These are phyloP conservation scores for Elongisporangium senticosum DNA, from an alignment of 352 stramenopile species.

Conservation along the genomic window DNA sequence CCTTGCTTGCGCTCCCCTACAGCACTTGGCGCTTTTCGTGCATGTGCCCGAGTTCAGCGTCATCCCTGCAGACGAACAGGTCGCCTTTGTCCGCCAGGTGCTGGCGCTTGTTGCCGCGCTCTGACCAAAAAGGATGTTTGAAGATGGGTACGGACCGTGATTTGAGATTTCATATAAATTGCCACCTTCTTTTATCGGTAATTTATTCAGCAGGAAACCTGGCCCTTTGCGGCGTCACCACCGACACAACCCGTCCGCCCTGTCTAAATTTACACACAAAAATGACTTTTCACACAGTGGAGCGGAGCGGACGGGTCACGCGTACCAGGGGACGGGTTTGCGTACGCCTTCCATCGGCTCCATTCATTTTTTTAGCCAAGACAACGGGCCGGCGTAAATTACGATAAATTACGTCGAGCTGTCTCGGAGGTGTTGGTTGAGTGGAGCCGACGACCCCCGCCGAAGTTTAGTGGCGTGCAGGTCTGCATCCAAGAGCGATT, in stretches of 20 bases:
- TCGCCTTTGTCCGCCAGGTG: constrained; percentile 53
- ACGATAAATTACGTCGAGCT: neutral
- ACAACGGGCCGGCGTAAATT: neutral
- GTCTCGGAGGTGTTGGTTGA: neutral
- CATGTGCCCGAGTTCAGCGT: constrained; percentile 65
- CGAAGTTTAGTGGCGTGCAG: neutral
- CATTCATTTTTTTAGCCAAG: neutral
- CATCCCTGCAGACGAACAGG: constrained; percentile 52
- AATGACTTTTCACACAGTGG: neutral
- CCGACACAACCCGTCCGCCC: neutral
- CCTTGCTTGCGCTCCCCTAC: neutral
- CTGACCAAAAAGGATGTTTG: too few relatives aligned
- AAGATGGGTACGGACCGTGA: constrained; percentile 3
- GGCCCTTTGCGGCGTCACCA: neutral
- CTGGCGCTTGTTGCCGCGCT: constrained; percentile 40
- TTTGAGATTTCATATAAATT: constrained; percentile 1
- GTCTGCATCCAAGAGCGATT: neutral
- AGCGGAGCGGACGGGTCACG: neutral
- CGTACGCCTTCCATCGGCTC: neutral
- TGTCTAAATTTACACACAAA: neutral
- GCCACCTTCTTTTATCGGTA: neutral
- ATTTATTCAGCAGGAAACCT: neutral
- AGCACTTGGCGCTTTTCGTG: constrained; percentile 71
- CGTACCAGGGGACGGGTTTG: neutral
- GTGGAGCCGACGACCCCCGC: neutral